Conservation (phyloP, 2,329 filamentous ascomycete species). For the Aspergillus japonicus region DNA sequence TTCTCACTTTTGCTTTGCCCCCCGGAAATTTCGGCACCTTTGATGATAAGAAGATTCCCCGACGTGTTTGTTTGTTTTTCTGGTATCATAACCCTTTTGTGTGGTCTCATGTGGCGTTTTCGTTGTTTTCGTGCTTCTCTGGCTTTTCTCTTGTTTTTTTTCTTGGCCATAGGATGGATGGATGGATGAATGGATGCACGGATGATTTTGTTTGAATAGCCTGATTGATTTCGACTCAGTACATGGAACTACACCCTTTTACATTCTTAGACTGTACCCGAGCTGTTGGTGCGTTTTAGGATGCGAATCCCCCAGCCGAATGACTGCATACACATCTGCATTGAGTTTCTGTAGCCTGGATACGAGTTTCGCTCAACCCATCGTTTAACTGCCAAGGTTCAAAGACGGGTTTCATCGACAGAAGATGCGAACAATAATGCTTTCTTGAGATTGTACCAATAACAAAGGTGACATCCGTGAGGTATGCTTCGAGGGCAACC, state of each 20-base stretch:
- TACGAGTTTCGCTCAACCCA: no score
- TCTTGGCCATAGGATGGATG: neutral
- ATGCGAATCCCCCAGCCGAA: no score
- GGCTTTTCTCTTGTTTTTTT: neutral
- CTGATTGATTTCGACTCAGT: neutral
- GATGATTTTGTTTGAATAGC: neutral
- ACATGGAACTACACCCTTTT: neutral
- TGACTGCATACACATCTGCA: no score
- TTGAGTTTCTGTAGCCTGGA: no score
- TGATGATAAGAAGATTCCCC: constrained; percentile 6
- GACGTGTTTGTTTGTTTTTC: neutral
- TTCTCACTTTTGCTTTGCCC: neutral
- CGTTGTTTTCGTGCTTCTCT: neutral
- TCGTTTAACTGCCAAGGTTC: no score
- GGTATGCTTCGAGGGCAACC: neutral
- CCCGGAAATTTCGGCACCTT: neutral
- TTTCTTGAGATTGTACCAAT: neutral
- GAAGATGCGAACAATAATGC: neutral
- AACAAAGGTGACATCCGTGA: neutral
- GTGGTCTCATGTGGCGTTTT: neutral
- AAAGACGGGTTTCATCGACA: neutral
- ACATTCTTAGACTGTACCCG: neutral
- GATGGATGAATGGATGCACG: neutral
- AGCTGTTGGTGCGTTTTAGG: no score
- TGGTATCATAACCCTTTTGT: neutral